Base-by-base conservation (phyloP, 805 yeast species). In the Saturnispora hagleri region DNA sequence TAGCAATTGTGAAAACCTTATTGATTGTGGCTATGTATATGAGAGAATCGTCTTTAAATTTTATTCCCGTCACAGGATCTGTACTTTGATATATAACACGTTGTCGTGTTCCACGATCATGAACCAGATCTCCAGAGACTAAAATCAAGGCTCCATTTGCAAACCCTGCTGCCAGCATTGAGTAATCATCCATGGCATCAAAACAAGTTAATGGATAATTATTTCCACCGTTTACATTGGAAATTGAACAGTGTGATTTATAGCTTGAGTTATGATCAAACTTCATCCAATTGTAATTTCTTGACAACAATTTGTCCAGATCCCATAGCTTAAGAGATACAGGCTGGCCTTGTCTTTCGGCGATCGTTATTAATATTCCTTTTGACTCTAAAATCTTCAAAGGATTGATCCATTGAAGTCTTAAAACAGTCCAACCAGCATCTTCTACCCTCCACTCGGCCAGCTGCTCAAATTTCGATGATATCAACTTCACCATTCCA, bases 41-140 rank as follows among this genome's bases (percentile, higher is more conserved):
- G 33, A 77, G 68, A 1, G 77, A 74, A 15, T 73, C 74, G 47
- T 78, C 75, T 48, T 73, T 73, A 57, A 90, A 78, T 28, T 77
- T 76, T 1, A 91, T 67, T 0, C 87, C 84, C 0, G 98, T 91
- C 18, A 93, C 76, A 1, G 97, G 96, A 47, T 88, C 93, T 15
- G 68, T 67, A 48, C 82, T 78, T 53, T 84, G 87, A 62, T 82
- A 87, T 1, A 90, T 81, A 0, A 84, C 65, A 28, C 97, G 72
- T 61, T 91, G 98, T 57, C 93, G 79, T 9, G 96, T 81, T 0
- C 98, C 98, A 53, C 96, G 72, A 62, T 93, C 99, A 58, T 89
- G 80, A 6, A 88, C 58, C 33, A 93, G 66, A 65, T 93, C 98
- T 8, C 99, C 99, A 55, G 98, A 70, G 0, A 90, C 79, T 6